These are phyloP conservation scores for Pseudogymnoascus sp. DNA, from an alignment of 2,329 filamentous ascomycete species.

Conservation along the genomic window DNA sequence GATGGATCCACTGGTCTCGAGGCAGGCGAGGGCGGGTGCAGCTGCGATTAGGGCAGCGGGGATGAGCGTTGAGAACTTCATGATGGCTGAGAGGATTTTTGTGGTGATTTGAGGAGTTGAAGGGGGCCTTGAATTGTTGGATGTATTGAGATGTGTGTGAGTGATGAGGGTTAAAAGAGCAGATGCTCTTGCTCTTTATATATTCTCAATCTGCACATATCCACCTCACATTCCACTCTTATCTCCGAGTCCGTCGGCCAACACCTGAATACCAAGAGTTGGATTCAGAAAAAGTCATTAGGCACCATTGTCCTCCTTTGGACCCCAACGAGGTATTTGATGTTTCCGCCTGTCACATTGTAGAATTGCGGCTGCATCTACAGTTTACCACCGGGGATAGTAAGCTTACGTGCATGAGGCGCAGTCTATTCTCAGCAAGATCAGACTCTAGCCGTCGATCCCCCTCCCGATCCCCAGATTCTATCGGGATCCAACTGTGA, in stretches of 20 bases:
- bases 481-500: neutral
- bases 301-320: neutral
- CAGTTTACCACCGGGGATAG: neutral
- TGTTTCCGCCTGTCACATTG: neutral
- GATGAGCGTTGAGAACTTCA: neutral
- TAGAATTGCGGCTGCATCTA: neutral
- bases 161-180: neutral
- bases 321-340: neutral
- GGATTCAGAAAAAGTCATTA: neutral
- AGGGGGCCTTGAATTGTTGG: neutral
- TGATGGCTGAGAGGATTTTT: neutral
- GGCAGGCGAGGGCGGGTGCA: neutral
- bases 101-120: neutral
- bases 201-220: neutral
- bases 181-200: neutral
- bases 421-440: neutral
- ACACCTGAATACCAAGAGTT: neutral
- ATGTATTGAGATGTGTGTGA: neutral
- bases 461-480: neutral
- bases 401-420: slow-evolving; percentile 2
- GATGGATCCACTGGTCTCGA: neutral
- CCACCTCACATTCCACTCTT: neutral
- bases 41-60: neutral
- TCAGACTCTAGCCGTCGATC: neutral
- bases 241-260: neutral